Evolutionary conservation across 257 asterid species (phyloP).

Genomic region (Fraxinus anomala): DNA sequence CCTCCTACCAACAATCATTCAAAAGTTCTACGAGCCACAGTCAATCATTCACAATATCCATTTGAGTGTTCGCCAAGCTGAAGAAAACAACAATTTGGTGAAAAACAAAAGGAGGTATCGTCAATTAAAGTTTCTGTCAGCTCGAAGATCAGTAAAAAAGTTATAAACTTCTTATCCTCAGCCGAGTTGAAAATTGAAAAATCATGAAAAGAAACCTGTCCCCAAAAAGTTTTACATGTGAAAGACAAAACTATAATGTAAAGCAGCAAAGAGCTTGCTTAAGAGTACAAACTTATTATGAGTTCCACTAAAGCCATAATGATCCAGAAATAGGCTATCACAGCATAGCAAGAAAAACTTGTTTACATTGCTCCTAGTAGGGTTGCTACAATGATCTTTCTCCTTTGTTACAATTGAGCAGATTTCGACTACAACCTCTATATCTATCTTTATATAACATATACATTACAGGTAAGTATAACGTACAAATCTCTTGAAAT

Average conservation of each 20-base stretch:
- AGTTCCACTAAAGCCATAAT: not conserved
- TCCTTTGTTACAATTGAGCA: not conserved
- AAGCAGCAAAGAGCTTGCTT: not conserved
- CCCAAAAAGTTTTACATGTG: not conserved
- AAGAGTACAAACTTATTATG: not conserved
- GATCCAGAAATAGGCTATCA: not conserved
- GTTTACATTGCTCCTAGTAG: not conserved
- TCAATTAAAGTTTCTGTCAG: too few species aligned
- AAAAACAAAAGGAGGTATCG: too few species aligned
- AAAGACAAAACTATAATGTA: not conserved
- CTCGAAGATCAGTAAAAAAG: too few species aligned
- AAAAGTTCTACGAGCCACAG: too few species aligned
- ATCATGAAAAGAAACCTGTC: not conserved
- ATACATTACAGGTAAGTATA: not conserved
- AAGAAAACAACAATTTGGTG: too few species aligned
- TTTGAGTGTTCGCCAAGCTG: too few species aligned
- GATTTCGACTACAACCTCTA: not conserved
- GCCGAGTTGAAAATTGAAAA: not conserved
- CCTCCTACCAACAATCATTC: too few species aligned
- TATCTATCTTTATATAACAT: too few species aligned
- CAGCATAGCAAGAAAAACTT: not conserved
- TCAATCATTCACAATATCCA: too few species aligned
- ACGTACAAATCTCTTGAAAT: not conserved
- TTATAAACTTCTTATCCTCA: too few species aligned
- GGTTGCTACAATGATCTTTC: not conserved